Evolutionary conservation across 805 yeast genomes (phyloP).

Genomic region (Candida corydali): DNA sequence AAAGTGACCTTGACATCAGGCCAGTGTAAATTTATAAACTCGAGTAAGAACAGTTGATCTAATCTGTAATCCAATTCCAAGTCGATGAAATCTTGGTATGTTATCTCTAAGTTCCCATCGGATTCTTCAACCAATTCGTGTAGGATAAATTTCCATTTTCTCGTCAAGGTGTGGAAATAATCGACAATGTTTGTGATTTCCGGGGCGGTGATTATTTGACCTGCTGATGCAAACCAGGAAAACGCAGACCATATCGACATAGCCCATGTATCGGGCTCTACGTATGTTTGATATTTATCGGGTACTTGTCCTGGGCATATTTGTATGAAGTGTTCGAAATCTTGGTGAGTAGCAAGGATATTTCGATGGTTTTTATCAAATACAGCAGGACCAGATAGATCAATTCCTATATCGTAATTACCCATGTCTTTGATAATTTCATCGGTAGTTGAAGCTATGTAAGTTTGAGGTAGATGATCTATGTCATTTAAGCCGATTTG

Average conservation of each 20-base stretch:
- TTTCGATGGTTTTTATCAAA: constrained; percentile 10
- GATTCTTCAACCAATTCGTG: constrained; percentile 22
- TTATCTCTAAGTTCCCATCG: constrained; percentile 23
- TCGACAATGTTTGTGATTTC: constrained; percentile 22
- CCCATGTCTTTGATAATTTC: constrained; percentile 52
- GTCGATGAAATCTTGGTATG: constrained; percentile 38
- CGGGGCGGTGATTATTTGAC: constrained; percentile 33
- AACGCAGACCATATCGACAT: constrained; percentile 66
- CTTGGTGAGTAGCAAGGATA: constrained; percentile 30
- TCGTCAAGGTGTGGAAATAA: constrained; percentile 36
- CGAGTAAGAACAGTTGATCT: constrained; percentile 30
- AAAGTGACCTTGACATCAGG: constrained; percentile 14
- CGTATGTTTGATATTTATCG: constrained; percentile 39
- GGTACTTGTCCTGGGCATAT: constrained; percentile 19
- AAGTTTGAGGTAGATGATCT: constrained; percentile 30
- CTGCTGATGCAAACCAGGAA: constrained; percentile 88
- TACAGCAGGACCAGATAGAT: constrained; percentile 16
- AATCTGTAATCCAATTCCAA: constrained; percentile 43
- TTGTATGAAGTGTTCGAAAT: constrained; percentile 32
- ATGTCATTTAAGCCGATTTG: constrained; percentile 60
- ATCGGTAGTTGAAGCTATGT: constrained; percentile 63
- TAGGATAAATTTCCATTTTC: constrained; percentile 32
- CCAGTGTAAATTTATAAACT: constrained; percentile 34
- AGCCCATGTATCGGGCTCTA: constrained; percentile 51
- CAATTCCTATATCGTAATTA: constrained; percentile 45